Evolutionary conservation across 352 stramenopile genomes (phyloP), one percentile per base, ranked within the genome.

Genomic region (Pythium insidiosum): DNA sequence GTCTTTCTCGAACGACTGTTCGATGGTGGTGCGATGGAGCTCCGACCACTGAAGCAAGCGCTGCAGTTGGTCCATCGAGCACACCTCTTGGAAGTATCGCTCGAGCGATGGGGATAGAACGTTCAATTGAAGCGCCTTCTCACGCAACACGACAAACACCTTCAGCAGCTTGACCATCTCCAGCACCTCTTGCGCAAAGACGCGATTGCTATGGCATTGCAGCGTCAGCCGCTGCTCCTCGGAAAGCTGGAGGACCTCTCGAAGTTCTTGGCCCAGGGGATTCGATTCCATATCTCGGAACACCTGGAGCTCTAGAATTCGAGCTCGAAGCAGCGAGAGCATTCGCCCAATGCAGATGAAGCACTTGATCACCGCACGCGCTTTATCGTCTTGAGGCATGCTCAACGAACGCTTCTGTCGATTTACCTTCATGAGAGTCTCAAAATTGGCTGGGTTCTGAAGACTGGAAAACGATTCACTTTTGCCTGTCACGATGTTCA

Each of bases 31-130:
- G 22, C 73, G 77, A 47, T 89, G 63, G 10, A 52, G 73, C 53
- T 88, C 77, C n/a, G 73, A 79, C 74, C 78, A 93, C 45, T 88
- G 68, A 33, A 90, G 38, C 29, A 93, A 45, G 43, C 58, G 71
- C 39, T 83, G 66, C 28, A 93, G 48, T 56, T 93, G 80, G 35
- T 88, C 80, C 30, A 78, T 64, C 24, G 75, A 78, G 55, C 74
- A 85, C 34, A 60, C 31, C 13, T 84, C 73, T 21, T 68, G 71
- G 36, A 93, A 78, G 55, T 75, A 79, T 31, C 47, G 55, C 48
- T 93, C 80, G 25, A 93, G 56, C 23, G 63, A 74, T 13, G 80
- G 80, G 5, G 68, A 71, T 41, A 92, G 31, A n/a, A 82, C 50
- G 43, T 82, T 78, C 7, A 92, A 47, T 20, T 58, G 63, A 40